Conservation (phyloP, 1,284 basidiomycete genomes). For the Cutaneotrichosporon spelunceum region DNA sequence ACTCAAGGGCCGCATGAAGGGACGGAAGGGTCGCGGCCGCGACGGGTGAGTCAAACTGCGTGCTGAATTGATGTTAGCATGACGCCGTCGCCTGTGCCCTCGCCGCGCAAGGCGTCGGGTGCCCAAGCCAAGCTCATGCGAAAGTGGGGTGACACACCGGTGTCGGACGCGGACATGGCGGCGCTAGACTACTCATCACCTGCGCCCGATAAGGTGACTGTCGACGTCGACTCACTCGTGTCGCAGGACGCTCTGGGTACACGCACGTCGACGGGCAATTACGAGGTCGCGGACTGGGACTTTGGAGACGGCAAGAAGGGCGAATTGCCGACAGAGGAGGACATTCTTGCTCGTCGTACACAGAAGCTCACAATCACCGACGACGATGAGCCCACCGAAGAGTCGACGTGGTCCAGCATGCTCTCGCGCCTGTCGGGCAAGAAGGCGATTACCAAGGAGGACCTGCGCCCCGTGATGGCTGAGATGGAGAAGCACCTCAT, state of each 20-base stretch:
- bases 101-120: conserved; percentile 40
- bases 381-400: conserved; percentile 19
- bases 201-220: conserved; percentile 53
- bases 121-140: conserved; percentile 71
- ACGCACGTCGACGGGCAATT: conserved; percentile 75
- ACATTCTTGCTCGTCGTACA: conserved; percentile 40
- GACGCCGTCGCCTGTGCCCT: conserved; percentile 37
- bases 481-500: conserved; percentile 97
- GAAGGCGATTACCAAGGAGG: conserved; percentile 75
- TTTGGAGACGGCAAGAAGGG: conserved; percentile 52
- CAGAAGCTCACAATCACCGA: conserved; percentile 50
- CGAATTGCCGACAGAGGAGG: conserved; percentile 52
- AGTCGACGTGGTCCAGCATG: conserved; percentile 55
- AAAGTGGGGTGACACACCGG: conserved; percentile 83
- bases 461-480: conserved; percentile 81
- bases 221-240: conserved; percentile 51
- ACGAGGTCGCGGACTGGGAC: conserved; percentile 95
- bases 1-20: conserved; percentile 69
- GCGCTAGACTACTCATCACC: conserved; percentile 70
- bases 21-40: conserved; percentile 55
- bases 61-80: conserved; percentile 60
- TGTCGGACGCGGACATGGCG: conserved; percentile 79
- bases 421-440: conserved; percentile 77
- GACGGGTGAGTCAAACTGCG: conserved; percentile 31
- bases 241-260: conserved; percentile 56